phyloP scores from a whole-genome alignment of 495 filamentous ascomycete species.

The Cercophora newfieldiana region DNA sequence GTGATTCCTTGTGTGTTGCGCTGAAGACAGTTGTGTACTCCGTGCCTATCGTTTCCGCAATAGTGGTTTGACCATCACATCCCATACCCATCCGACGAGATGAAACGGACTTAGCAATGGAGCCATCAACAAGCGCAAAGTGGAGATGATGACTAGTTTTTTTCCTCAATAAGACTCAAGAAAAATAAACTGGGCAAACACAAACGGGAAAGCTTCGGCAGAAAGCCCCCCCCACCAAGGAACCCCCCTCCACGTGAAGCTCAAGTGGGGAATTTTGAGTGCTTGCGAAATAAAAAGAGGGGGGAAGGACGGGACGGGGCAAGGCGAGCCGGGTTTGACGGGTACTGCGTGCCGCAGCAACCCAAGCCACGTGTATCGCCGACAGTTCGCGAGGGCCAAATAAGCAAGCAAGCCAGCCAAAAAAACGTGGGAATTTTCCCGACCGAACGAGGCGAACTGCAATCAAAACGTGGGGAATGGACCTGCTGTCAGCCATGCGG shows the following conservation, averaged over 20 bases:
- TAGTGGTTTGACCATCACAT: not conserved
- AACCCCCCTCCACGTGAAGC: not conserved
- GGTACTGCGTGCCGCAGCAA: not conserved
- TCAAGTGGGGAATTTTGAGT: not conserved
- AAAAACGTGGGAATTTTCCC: conserved; percentile 8
- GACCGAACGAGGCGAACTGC: not conserved
- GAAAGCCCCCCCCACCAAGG: conserved; percentile 3
- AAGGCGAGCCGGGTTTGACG: not conserved
- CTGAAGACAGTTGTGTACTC: too few species aligned
- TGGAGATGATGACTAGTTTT: not conserved
- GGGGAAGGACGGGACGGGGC: not conserved
- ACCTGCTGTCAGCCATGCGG: not conserved
- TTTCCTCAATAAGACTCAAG: too few species aligned
- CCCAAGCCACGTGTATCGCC: not conserved
- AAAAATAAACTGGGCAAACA: not conserved
- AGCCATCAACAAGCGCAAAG: not conserved
- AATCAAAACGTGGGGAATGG: conserved; percentile 3
- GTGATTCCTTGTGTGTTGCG: too few species aligned
- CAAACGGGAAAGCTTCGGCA: not conserved
- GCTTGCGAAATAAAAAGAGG: not conserved
- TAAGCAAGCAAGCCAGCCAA: not conserved
- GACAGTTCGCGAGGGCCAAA: not conserved
- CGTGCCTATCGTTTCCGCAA: too few species aligned
- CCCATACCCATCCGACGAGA: not conserved
- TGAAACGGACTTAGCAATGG: not conserved